These are phyloP conservation scores for Trichoderma erinaceum DNA, from an alignment of 495 filamentous ascomycete species.

Conservation along the genomic window DNA sequence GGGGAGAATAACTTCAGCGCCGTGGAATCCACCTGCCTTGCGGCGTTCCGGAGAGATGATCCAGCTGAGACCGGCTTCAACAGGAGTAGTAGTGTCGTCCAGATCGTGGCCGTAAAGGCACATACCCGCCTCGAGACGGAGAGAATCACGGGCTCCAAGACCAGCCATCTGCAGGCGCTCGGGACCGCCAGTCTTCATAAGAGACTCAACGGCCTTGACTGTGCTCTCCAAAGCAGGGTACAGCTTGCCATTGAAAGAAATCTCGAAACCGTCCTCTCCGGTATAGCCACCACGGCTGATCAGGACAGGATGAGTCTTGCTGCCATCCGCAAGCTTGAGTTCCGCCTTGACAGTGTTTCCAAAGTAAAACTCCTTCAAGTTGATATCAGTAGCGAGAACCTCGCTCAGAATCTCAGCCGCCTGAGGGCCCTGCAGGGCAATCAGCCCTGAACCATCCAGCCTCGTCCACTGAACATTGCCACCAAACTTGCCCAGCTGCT, in stretches of 20 bases:
- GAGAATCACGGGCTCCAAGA: constrained; percentile 82
- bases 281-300: constrained; percentile 91
- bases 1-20: constrained; percentile 60
- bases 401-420: constrained; percentile 56
- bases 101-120: constrained; percentile 98
- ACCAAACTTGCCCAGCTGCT: constrained; percentile 57
- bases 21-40: constrained; percentile 61
- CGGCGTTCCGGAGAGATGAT: constrained; percentile 74
- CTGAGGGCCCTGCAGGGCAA: constrained; percentile 85
- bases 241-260: constrained; percentile 64
- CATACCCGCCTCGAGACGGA: constrained; percentile 94
- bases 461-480: constrained; percentile 50
- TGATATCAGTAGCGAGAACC: constrained; percentile 43
- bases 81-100: constrained; percentile 80
- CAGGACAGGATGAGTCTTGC: constrained; percentile 51
- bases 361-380: constrained; percentile 71
- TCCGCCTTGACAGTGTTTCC: constrained; percentile 58
- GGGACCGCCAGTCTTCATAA: constrained; percentile 55
- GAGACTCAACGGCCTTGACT: constrained; percentile 34
- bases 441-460: constrained; percentile 63
- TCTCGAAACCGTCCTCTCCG: constrained; percentile 97
- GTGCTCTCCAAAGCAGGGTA: constrained; percentile 41
- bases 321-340: constrained; percentile 34
- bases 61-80: constrained; percentile 78
- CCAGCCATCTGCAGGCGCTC: constrained; percentile 73